A percentile compares a stretch with the other conserved stretches of the same genome.
phyloP scores from a whole-genome alignment of 2,329 filamentous ascomycete species.

The Ilyonectria sp. region DNA sequence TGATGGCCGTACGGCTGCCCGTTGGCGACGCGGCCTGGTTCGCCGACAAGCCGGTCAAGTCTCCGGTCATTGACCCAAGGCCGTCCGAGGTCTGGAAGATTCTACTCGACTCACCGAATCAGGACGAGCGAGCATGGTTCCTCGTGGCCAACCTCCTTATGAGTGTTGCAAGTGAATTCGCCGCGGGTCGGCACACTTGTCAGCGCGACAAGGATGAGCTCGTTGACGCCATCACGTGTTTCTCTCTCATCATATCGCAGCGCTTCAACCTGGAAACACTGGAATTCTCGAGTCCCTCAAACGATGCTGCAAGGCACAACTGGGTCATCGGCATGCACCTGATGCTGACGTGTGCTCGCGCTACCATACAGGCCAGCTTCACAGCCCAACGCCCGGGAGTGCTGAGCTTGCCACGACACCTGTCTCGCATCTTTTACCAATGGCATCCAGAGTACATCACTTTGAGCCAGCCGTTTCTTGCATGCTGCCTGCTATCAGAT shows the following conservation, averaged over 20 bases:
- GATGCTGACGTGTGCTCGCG: constrained; percentile 10
- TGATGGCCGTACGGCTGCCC: constrained; percentile 13
- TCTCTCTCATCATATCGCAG: constrained; percentile 9
- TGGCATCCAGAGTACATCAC: constrained; percentile 16
- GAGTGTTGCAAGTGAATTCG: constrained; percentile 2
- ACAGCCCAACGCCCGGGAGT: neutral
- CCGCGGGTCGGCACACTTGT: neutral
- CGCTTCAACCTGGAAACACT: constrained; percentile 4
- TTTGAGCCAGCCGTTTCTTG: constrained; percentile 16
- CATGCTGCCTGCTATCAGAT: constrained; percentile 13
- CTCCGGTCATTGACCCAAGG: constrained; percentile 8
- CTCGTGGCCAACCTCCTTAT: constrained; percentile 17
- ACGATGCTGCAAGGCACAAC: constrained; percentile 4
- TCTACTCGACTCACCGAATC: constrained; percentile 17
- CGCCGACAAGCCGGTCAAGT: constrained; percentile 8
- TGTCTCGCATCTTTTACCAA: constrained; percentile 11
- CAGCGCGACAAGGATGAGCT: constrained; percentile 10
- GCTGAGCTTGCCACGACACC: neutral
- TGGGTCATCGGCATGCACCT: constrained; percentile 22
- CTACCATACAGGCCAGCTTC: neutral
- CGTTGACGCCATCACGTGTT: constrained; percentile 6
- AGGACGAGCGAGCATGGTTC: constrained; percentile 20
- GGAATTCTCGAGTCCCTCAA: neutral
- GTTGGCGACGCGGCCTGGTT: constrained; percentile 17
- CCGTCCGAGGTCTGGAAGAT: constrained; percentile 17